Base-by-base conservation (phyloP, 805 yeast species). In the Monosporozyma aerobia region DNA sequence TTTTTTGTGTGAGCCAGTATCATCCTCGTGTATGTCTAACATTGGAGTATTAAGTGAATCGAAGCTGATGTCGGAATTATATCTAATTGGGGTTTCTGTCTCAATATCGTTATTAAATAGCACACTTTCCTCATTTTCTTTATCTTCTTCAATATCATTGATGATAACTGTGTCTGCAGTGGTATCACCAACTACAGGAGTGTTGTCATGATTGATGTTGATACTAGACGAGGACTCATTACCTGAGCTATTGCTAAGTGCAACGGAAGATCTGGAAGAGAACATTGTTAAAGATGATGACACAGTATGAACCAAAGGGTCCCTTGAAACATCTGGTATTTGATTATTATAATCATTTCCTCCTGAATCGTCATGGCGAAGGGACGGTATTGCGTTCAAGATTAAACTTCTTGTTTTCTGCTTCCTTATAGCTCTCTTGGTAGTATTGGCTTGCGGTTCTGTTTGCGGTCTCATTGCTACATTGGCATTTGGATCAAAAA, bases 321-420 rank as follows among this genome's bases (percentile, higher is more conserved):
- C 45, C 13, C 30, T 23, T 11, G 11, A n/a, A 3, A 43, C 16
- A 43, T 43, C 45, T 3, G 45, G 27, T 13, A 43, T 43, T 43
- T 23, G 16, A 4, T 43, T 29, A 25, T 5, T 22, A 10, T 11
- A 13, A 5, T 23, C 30, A 23, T 22, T 4, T 9, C 13, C 25
- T 8, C 9, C 11, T 7, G 45, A 14, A 25, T 23, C 16, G 11
- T 43, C 45, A 44, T 54, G 59, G 1, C 59, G 53, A 10, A 61
- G 47, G 4, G 51, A 47, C 3, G 68, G 64, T 9, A 62, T 56
- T 2, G 58, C 47, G n/a, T 53, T 55, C 23, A 63, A 53, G 13
- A 58, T 51, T 11, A 61, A 53, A 27, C 49, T 56, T n/a, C 54
- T 51, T 16, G 43, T 53, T n/a, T 47, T 47, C 11, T 35, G 29